Evolutionary conservation across 176 grass and related monocot genomes (phyloP).

Genomic region (Oryza punctata): DNA sequence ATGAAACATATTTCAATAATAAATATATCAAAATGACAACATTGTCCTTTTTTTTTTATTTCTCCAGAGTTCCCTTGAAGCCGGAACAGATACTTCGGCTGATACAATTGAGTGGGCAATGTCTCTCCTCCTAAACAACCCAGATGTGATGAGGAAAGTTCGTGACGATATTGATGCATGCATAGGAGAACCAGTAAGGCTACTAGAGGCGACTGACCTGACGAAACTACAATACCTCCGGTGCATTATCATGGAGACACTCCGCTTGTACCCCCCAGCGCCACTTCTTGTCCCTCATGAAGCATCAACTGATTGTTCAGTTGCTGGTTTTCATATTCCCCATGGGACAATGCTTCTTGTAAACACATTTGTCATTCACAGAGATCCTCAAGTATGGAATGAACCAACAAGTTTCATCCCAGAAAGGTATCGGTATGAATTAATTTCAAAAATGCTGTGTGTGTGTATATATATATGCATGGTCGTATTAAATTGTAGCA

Average conservation of each 20-base stretch:
- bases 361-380: constrained; percentile 49
- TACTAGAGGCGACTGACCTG: constrained; percentile 35
- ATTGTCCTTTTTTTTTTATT: neutral
- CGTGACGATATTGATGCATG: neutral
- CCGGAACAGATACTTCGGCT: neutral
- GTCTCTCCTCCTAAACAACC: constrained; percentile 35
- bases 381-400: constrained; percentile 37
- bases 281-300: constrained; percentile 44
- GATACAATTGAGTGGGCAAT: constrained; percentile 34
- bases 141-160: neutral
- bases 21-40: too few relatives aligned
- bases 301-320: constrained; percentile 15
- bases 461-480: too few relatives aligned
- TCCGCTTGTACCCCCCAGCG: constrained; percentile 41
- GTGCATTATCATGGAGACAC: constrained; percentile 46
- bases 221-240: constrained; percentile 30
- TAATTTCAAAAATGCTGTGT: too few relatives aligned
- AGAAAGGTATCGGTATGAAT: constrained; percentile 17
- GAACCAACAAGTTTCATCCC: constrained; percentile 39
- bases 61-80: constrained; percentile 16
- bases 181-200: neutral
- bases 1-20: too few relatives aligned
- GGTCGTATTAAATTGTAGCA: neutral
- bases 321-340: constrained; percentile 38
- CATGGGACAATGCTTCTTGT: constrained; percentile 44